Base-by-base conservation (phyloP, 768 basidiomycete species). In the Pleurotus platypus region DNA sequence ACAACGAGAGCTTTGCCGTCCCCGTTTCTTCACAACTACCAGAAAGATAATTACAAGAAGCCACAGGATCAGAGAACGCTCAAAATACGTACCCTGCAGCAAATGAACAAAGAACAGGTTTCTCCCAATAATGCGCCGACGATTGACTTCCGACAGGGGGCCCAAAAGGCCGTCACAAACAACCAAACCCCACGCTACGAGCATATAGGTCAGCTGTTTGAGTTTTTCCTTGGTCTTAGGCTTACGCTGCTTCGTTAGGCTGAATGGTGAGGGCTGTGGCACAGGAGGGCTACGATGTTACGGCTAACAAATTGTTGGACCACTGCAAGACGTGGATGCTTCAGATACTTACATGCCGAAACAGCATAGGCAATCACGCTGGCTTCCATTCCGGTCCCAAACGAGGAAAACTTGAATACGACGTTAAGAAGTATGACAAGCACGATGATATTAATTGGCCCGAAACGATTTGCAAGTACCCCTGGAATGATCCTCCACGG, bases 401-500 rank as follows among this genome's bases (percentile, higher is more conserved):
- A 69, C 69, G 83, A 75, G 5, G 73, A 73, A 56, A 81, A 80
- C 0, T 77, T 70, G 15, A 81, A 61, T 4, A 68, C 70, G 2
- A 75, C 74, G 18, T 76, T 75, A 13, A 74, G 64, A 43, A 72
- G 62, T 9, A 76, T 66, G 40, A 70, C 72, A 0, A 76, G 75
- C 22, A 81, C 75, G 40, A 80, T 71, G 59, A 79, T 73, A 62
- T 81, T 82, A 59, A 78, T 79, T 6, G 76, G 70, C 4, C 83
- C 83, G 49, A 77, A 63, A 55, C 66, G 67, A 61, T 83, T 80
- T 1, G 82, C 81, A 15, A 85, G 62, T 58, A 80, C 74, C 60
- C 80, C 82, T 1, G 85, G 84, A 9, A 86, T 59, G 4, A 80
- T 69, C 4, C 86, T 78, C 6, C 85, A 85, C 22, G 81, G 71